These are phyloP conservation scores for Fusarium piperis DNA, from an alignment of 2,329 filamentous ascomycete genomes.

Conservation along the genomic window DNA sequence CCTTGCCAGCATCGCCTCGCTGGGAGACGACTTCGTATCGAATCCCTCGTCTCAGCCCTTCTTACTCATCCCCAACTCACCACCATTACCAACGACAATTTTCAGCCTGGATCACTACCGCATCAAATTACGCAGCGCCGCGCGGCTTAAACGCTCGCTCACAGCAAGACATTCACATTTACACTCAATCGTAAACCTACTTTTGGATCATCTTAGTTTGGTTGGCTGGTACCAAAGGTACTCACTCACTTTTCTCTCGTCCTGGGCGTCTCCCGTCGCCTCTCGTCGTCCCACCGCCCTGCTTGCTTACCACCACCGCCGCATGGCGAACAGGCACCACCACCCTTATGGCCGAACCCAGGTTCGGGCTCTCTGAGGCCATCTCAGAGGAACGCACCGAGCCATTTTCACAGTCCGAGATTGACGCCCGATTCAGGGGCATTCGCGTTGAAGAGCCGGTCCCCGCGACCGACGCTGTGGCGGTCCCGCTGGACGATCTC, in stretches of 20 bases:
- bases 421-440: slow-evolving; percentile 59
- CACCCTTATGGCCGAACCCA: slow-evolving; percentile 58
- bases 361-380: slow-evolving; percentile 50
- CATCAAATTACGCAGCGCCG: slow-evolving; percentile 25
- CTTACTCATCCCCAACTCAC: slow-evolving; percentile 32
- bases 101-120: slow-evolving; percentile 35
- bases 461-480: slow-evolving; percentile 50
- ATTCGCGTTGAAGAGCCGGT: slow-evolving; percentile 57
- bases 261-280: slow-evolving; percentile 14
- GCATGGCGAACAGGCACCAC: slow-evolving; percentile 44
- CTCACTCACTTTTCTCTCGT: slow-evolving; percentile 31
- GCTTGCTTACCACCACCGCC: slow-evolving; percentile 41
- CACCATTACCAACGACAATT: slow-evolving; percentile 15
- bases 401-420: slow-evolving; percentile 66
- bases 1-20: slow-evolving; percentile 34
- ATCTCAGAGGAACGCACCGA: slow-evolving; percentile 64
- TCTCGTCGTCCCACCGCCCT: slow-evolving; percentile 24
- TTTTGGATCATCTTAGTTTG: slow-evolving; percentile 30
- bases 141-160: slow-evolving; percentile 30
- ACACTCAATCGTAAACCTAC: slow-evolving; percentile 9
- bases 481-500: slow-evolving; percentile 64
- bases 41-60: slow-evolving; percentile 20
- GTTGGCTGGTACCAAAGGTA: slow-evolving; percentile 39
- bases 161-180: slow-evolving; percentile 23
- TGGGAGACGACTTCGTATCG: slow-evolving; percentile 15